Evolutionary conservation across 192 early-diverging fungal species (phyloP).

Genomic region (Dispira simplex): DNA sequence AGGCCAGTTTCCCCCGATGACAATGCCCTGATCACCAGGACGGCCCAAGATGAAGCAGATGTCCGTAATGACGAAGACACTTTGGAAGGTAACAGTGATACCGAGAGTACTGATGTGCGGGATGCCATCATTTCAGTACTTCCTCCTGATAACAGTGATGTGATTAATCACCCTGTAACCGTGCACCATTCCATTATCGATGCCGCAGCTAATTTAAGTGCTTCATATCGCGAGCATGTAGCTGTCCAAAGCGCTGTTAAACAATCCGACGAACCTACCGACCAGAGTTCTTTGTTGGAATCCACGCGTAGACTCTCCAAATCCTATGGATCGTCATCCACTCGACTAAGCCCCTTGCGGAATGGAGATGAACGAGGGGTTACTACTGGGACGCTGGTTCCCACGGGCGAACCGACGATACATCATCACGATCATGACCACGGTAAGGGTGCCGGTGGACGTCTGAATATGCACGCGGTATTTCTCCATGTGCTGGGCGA

Average conservation of each 20-base stretch:
- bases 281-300: background rate
- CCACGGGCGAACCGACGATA: background rate
- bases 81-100: constrained; percentile 5
- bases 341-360: too few species aligned
- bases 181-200: constrained; percentile 5
- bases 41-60: background rate
- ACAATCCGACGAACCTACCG: background rate
- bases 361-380: too few species aligned
- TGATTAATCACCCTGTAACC: background rate
- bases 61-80: constrained; percentile 5
- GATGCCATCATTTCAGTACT: constrained; percentile 3
- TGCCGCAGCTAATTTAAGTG: constrained; percentile 9
- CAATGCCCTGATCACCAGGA: background rate
- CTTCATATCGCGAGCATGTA: constrained; percentile 5
- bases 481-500: constrained; percentile 89
- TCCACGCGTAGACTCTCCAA: too few species aligned
- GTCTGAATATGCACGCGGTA: constrained; percentile 57
- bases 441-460: constrained; percentile 16
- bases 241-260: background rate
- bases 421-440: constrained; percentile 13
- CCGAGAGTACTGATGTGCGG: background rate
- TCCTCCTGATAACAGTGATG: background rate
- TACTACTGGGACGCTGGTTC: too few species aligned
- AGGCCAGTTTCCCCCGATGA: too few species aligned
- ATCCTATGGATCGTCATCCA: too few species aligned